A percentile compares a stretch with the other conserved stretches of the same genome.
Conservation (phyloP, 106 monocot genomes). For the Acorus gramineus region DNA sequence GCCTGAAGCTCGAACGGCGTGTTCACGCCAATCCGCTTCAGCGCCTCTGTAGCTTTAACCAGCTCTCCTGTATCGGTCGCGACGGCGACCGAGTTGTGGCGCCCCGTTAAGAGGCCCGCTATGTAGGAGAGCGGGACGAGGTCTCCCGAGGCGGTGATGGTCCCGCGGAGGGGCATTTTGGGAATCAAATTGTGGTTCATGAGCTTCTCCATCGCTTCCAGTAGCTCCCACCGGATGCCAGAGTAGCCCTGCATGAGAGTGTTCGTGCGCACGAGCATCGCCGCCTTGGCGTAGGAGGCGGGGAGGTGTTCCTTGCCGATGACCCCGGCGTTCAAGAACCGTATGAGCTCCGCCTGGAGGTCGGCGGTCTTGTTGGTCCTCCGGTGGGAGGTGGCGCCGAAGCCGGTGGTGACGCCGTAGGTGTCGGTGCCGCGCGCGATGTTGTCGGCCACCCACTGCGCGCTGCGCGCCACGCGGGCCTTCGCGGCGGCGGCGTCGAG, state of each 20-base stretch:
- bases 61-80: conserved; percentile 10
- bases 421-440: conserved; percentile 30
- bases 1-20: too few species aligned
- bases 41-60: conserved; percentile 20
- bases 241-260: conserved; percentile 32
- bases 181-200: conserved; percentile 33
- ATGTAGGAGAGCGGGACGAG: conserved; percentile 53
- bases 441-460: conserved; percentile 30
- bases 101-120: conserved; percentile 33
- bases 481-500: conserved; percentile 11
- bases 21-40: conserved; percentile 2
- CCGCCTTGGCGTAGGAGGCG: conserved; percentile 1
- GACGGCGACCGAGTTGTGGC: conserved; percentile 18
- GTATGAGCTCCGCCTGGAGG: not conserved
- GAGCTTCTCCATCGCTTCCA: conserved; percentile 36
- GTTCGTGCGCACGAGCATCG: conserved; percentile 9
- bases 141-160: conserved; percentile 44
- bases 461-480: conserved; percentile 25
- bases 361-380: not conserved
- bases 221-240: conserved; percentile 49
- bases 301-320: not conserved
- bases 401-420: conserved; percentile 61
- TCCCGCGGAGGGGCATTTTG: conserved; percentile 34
- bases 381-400: conserved; percentile 64
- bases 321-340: conserved; percentile 8